Evolutionary conservation across 2,329 filamentous ascomycete genomes (phyloP), one percentile per base, ranked within the genome.

Genomic region (Fusarium anguioides): DNA sequence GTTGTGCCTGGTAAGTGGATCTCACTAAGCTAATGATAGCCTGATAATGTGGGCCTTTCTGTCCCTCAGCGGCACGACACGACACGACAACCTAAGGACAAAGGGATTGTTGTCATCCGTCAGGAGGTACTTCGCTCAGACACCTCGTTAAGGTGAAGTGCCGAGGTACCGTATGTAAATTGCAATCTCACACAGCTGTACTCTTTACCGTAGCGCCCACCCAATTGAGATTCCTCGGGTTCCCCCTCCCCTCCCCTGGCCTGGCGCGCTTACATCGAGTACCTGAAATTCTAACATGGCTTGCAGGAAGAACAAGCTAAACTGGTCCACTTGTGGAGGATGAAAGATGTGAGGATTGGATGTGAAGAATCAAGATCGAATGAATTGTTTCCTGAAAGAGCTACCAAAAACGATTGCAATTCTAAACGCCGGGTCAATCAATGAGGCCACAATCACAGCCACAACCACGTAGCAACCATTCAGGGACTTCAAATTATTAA

Each of bases 211-310:
- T 63, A 58, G 40, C 60, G 60, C 60, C 60, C 44, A 63, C 60
- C 60, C 44, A 63, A 58, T 35, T 24, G n/a, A 42, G 33, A n/a
- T 50, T 31, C 53, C 53, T 29, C 53, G 45, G 53, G 26, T 12
- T 37, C 27, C 53, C 53, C n/a, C n/a, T n/a, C n/a, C n/a, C n/a
- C n/a, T n/a, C n/a, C n/a, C n/a, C n/a, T n/a, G n/a, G n/a, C n/a
- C 37, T 57, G 36, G 53, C 54, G 51, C 50, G 59, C 50, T 58
- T 64, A 58, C 27, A 31, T 39, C 44, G 39, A 50, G 48, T 62
- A 63, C 60, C 60, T 63, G 60, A 63, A 57, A 39, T 64, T 63
- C 51, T 64, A 59, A 58, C 60, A 56, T 40, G 23, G 37, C 44
- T 53, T 52, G 48, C 55, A 57, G 53, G 23, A 4, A n/a, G n/a